Conservation (phyloP, 345 rosid species). For the Aquilaria sinensis region DNA sequence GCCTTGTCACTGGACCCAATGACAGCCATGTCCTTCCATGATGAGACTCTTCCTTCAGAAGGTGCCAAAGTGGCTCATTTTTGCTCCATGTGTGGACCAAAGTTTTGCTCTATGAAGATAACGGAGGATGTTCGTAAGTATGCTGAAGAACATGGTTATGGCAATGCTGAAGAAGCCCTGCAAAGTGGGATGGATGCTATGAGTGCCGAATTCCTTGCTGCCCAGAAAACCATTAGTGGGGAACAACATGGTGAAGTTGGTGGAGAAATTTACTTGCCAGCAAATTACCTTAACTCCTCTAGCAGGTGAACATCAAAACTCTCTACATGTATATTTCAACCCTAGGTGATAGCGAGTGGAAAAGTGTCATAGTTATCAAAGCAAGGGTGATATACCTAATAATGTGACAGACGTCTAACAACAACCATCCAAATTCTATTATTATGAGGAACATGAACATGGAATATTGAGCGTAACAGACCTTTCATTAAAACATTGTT, state of each 20-base stretch:
- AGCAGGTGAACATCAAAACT: slow-evolving; percentile 45
- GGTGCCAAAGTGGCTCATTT: slow-evolving; percentile 99
- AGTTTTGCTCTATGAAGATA: slow-evolving; percentile 99
- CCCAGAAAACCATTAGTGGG: slow-evolving; percentile 86
- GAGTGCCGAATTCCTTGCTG: slow-evolving; percentile 89
- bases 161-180: slow-evolving; percentile 85
- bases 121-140: slow-evolving; percentile 96
- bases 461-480: too few relatives aligned
- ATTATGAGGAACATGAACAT: too few relatives aligned
- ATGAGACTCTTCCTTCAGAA: slow-evolving; percentile 93
- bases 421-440: too few relatives aligned
- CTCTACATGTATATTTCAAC: not conserved
- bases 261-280: slow-evolving; percentile 93
- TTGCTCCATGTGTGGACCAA: slow-evolving; percentile 99
- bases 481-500: too few relatives aligned
- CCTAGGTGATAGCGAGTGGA: not conserved
- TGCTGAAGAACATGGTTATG: slow-evolving; percentile 97
- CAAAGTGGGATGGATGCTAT: slow-evolving; percentile 87
- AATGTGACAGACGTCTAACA: too few relatives aligned
- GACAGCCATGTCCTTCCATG: slow-evolving; percentile 98
- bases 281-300: slow-evolving; percentile 40
- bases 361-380: too few relatives aligned
- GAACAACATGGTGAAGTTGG: slow-evolving; percentile 98
- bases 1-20: slow-evolving; percentile 94
- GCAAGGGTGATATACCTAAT: too few relatives aligned